phyloP scores from a whole-genome alignment of 148 eudicot genomes.

The Persicaria maculosa region DNA sequence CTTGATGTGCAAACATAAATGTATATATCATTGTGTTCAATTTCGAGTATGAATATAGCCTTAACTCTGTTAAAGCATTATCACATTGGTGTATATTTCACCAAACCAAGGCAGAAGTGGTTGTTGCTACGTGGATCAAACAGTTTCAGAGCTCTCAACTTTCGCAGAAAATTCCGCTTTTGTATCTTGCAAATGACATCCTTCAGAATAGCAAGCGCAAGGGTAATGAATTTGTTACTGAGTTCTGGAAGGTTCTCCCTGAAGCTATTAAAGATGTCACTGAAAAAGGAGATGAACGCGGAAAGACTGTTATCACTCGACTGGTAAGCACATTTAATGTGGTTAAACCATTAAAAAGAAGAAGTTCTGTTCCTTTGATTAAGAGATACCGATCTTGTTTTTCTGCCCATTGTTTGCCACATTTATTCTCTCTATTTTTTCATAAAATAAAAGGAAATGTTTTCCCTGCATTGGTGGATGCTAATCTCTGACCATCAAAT shows the following conservation, averaged over 20 bases:
- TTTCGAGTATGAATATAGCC: slow-evolving; percentile 14
- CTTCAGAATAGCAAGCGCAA: slow-evolving; percentile 94
- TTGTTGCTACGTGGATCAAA: slow-evolving; percentile 81
- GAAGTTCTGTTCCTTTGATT: neutral
- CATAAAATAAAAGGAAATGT: neutral
- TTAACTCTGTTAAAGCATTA: slow-evolving; percentile 61
- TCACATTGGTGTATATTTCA: slow-evolving; percentile 99
- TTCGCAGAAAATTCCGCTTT: slow-evolving; percentile 65
- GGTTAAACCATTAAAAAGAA: neutral
- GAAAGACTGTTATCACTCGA: slow-evolving; percentile 68
- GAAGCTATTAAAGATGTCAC: slow-evolving; percentile 71
- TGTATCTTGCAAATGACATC: slow-evolving; percentile 94
- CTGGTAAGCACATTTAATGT: slow-evolving; percentile 46
- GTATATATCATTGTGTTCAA: neutral
- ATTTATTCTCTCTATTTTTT: neutral
- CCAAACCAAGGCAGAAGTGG: slow-evolving; percentile 79
- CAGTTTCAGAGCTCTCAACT: slow-evolving; percentile 63
- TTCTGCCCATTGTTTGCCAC: neutral
- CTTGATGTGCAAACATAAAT: neutral
- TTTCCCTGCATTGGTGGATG: neutral
- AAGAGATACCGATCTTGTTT: neutral
- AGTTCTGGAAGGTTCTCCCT: slow-evolving; percentile 99
- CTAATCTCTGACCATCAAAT: neutral
- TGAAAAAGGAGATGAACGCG: slow-evolving; percentile 65
- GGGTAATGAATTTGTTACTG: slow-evolving; percentile 90